A percentile compares a stretch with the other conserved stretches of the same genome.
phyloP scores from a whole-genome alignment of 805 yeast genomes.

The Metschnikowia chrysomelidarum region DNA sequence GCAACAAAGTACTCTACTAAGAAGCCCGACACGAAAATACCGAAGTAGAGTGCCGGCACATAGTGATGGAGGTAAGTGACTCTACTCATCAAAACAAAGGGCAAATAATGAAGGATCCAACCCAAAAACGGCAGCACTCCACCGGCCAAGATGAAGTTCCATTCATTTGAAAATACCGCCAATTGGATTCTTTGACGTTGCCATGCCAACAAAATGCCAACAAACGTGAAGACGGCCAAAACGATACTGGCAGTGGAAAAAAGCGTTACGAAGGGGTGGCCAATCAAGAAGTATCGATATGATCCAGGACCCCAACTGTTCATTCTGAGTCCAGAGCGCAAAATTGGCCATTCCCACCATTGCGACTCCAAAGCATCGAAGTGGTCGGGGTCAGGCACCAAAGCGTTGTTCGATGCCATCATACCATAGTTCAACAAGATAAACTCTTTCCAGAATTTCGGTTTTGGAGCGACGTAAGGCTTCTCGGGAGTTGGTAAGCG shows the following conservation, averaged over 20 bases:
- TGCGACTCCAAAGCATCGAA: constrained; percentile 66
- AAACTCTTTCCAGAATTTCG: constrained; percentile 75
- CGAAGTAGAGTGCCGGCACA: constrained; percentile 43
- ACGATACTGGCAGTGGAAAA: constrained; percentile 29
- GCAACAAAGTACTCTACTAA: constrained; percentile 22
- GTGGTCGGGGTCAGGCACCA: constrained; percentile 75
- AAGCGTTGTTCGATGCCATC: constrained; percentile 85
- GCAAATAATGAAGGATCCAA: constrained; percentile 41
- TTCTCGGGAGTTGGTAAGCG: constrained; percentile 34
- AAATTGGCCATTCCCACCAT: constrained; percentile 91
- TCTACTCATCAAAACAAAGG: constrained; percentile 42
- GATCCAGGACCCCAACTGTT: constrained; percentile 65
- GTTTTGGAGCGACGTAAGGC: constrained; percentile 46
- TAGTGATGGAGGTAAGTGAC: constrained; percentile 46
- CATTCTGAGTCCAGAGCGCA: constrained; percentile 71
- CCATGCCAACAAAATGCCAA: constrained; percentile 25
- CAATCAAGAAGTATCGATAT: constrained; percentile 56
- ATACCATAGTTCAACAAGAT: constrained; percentile 74
- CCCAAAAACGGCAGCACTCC: constrained; percentile 39
- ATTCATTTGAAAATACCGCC: constrained; percentile 24
- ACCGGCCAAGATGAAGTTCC: constrained; percentile 28
- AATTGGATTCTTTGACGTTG: constrained; percentile 30
- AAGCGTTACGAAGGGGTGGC: constrained; percentile 81
- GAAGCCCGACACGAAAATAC: constrained; percentile 23
- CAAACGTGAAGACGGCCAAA: constrained; percentile 21